Conservation (phyloP, 2,329 filamentous ascomycete genomes). For the Penicillium sp. region DNA sequence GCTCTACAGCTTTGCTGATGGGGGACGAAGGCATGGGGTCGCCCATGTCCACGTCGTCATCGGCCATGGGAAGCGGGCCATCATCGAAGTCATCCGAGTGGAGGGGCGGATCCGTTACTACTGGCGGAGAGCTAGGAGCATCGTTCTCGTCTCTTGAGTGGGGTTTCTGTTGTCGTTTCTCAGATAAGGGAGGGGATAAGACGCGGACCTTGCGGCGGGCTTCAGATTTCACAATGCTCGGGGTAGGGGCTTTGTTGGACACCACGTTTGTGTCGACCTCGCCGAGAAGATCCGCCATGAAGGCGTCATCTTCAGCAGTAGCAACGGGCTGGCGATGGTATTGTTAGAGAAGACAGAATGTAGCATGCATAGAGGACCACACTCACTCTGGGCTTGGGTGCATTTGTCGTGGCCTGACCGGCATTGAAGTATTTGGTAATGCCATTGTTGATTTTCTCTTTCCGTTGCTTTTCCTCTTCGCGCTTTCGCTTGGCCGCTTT, state of each 20-base stretch:
- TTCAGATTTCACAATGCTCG: constrained; percentile 66
- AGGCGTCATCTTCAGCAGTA: constrained; percentile 82
- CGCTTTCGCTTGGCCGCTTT: constrained; percentile 75
- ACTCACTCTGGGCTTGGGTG: constrained; percentile 73
- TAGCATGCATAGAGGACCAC: constrained; percentile 31
- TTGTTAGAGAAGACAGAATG: not conserved
- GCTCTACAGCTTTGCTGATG: constrained; percentile 68
- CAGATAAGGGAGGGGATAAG: constrained; percentile 65
- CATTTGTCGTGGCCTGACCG: constrained; percentile 53
- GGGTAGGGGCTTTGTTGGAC: constrained; percentile 49
- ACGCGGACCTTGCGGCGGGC: constrained; percentile 73
- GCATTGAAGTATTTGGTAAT: constrained; percentile 94
- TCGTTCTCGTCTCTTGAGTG: constrained; percentile 43
- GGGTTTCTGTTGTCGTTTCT: constrained; percentile 49
- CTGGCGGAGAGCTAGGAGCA: constrained; percentile 43
- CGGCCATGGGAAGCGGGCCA: constrained; percentile 51
- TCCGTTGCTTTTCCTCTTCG: constrained; percentile 78
- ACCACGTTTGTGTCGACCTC: constrained; percentile 78
- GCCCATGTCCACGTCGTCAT: constrained; percentile 77
- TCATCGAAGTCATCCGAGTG: constrained; percentile 50
- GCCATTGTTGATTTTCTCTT: constrained; percentile 80
- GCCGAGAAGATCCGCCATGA: constrained; percentile 75
- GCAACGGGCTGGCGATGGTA: constrained; percentile 53
- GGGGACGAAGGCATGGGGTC: constrained; percentile 85
- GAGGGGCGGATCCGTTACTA: constrained; percentile 34